phyloP scores from a whole-genome alignment of 2,329 filamentous ascomycete genomes.

The Cladophialophora psammophila region DNA sequence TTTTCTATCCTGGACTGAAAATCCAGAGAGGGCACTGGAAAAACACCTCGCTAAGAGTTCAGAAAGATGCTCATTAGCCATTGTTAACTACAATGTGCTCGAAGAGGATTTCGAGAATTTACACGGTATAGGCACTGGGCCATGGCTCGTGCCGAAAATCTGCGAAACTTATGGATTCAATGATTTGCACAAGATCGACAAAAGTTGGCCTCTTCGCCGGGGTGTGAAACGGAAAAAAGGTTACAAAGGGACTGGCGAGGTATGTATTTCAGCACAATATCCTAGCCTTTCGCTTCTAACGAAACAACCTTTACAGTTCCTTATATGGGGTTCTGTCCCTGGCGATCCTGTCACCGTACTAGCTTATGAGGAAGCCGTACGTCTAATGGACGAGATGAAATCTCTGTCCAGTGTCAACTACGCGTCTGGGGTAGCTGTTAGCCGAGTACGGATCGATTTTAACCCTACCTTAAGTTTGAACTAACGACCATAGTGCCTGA shows the following conservation, averaged over 20 bases:
- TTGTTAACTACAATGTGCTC: constrained; percentile 30
- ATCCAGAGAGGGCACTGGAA: constrained; percentile 13
- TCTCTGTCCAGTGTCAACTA: neutral
- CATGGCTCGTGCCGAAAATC: constrained; percentile 30
- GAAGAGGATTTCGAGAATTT: constrained; percentile 22
- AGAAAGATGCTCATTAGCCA: constrained; percentile 12
- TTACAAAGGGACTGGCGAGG: constrained; percentile 32
- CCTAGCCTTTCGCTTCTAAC: constrained; percentile 7
- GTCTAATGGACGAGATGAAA: neutral
- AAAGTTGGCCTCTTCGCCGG: neutral
- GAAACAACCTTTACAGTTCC: constrained; percentile 13
- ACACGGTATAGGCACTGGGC: constrained; percentile 9
- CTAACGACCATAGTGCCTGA: constrained; percentile 13
- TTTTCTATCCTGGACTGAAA: constrained; percentile 27
- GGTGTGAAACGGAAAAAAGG: neutral
- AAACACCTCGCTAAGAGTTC: constrained; percentile 7
- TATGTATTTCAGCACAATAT: neutral
- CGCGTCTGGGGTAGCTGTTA: constrained; percentile 13
- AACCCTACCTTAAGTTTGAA: neutral
- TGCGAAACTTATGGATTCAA: constrained; percentile 18
- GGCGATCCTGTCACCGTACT: constrained; percentile 22
- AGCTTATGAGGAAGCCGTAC: constrained; percentile 4
- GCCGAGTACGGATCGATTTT: constrained; percentile 10
- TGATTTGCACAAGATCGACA: constrained; percentile 18
- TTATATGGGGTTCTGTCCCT: constrained; percentile 26